Conservation (phyloP, 2,329 filamentous ascomycete species). For the Fusarium pseudocircinatum region DNA sequence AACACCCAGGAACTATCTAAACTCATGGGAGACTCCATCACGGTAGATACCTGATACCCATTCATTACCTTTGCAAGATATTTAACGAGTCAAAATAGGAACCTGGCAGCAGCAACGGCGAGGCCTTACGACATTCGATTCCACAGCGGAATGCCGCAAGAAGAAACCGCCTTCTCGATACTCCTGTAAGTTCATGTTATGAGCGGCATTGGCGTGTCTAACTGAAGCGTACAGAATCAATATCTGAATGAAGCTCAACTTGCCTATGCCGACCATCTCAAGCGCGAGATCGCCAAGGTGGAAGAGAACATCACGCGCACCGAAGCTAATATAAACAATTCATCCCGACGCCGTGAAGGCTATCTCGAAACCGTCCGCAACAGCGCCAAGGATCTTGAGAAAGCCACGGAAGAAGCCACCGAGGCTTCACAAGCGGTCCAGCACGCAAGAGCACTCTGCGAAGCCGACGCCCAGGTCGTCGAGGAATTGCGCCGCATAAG, state of each 20-base stretch:
- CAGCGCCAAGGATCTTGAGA: not conserved
- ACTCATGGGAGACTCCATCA: not conserved
- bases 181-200: not conserved
- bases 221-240: not conserved
- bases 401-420: not conserved
- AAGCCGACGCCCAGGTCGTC: not conserved
- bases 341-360: not conserved
- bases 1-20: not conserved
- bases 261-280: not conserved
- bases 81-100: not conserved
- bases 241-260: not conserved
- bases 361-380: not conserved
- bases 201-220: fast-evolving
- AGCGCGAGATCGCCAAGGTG: not conserved
- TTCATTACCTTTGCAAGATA: not conserved
- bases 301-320: not conserved
- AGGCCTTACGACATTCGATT: not conserved
- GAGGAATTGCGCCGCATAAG: not conserved
- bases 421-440: not conserved
- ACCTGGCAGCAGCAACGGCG: not conserved
- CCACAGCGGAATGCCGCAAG: not conserved
- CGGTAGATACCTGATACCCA: too few species aligned
- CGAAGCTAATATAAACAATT: not conserved
- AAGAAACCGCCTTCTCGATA: not conserved
- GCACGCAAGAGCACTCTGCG: not conserved